Evolutionary conservation across 768 basidiomycete species (phyloP).

Genomic region (Termitomyces sp.): DNA sequence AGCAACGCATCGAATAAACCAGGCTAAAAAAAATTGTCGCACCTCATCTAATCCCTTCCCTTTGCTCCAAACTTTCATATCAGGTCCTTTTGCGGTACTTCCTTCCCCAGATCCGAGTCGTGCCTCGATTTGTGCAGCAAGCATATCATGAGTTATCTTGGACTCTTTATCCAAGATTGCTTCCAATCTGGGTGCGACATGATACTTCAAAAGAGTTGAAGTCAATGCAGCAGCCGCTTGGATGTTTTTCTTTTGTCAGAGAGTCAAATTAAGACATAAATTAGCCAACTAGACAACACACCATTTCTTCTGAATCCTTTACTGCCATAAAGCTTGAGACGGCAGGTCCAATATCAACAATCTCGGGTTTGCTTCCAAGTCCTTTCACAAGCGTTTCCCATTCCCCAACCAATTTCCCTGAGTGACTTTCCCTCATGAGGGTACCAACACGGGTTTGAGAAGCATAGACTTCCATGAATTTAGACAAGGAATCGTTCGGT

Average conservation of each 20-base stretch:
- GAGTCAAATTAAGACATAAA: not conserved
- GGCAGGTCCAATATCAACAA: slow-evolving; percentile 72
- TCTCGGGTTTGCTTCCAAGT: slow-evolving; percentile 57
- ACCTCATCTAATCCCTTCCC: slow-evolving; percentile 72
- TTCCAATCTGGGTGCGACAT: slow-evolving; percentile 85
- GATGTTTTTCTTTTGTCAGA: slow-evolving; percentile 64
- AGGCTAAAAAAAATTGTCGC: slow-evolving; percentile 22
- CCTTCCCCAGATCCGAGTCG: slow-evolving; percentile 84
- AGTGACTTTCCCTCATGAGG: slow-evolving; percentile 76
- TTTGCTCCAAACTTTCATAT: slow-evolving; percentile 90
- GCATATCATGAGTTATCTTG: slow-evolving; percentile 83
- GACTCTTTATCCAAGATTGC: slow-evolving; percentile 88
- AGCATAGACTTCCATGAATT: slow-evolving; percentile 59
- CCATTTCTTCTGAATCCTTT: slow-evolving; percentile 91
- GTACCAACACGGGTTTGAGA: slow-evolving; percentile 63
- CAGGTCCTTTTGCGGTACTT: slow-evolving; percentile 72
- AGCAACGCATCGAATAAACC: not conserved
- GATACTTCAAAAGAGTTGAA: slow-evolving; percentile 77
- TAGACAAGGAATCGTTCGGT: slow-evolving; percentile 65
- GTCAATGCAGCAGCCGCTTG: slow-evolving; percentile 74
- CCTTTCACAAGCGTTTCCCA: slow-evolving; percentile 68
- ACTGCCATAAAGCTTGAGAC: slow-evolving; percentile 76
- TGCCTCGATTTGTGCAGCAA: slow-evolving; percentile 81
- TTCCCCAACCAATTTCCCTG: slow-evolving; percentile 82
- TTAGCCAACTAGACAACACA: slow-evolving; percentile 30